A percentile compares a stretch with the other conserved stretches of the same genome.
phyloP scores from a whole-genome alignment of 495 filamentous ascomycete genomes.

The Alectoria sarmentosa region DNA sequence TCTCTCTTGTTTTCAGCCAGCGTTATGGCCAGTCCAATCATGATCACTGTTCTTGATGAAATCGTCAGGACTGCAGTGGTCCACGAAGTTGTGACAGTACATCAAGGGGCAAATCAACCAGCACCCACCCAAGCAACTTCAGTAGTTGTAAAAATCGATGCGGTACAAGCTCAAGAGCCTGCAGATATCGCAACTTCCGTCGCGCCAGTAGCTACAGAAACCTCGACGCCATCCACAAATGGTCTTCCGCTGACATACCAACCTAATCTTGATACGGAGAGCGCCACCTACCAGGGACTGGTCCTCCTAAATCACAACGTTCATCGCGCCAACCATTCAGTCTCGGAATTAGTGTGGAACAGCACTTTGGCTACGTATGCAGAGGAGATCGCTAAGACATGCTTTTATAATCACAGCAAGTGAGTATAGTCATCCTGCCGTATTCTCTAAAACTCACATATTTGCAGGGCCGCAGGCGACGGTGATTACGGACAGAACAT shows the following conservation, averaged over 20 bases:
- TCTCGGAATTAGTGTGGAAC: slow-evolving; percentile 55
- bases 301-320: slow-evolving; percentile 73
- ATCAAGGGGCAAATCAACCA: slow-evolving; percentile 16
- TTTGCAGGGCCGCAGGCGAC: slow-evolving; percentile 37
- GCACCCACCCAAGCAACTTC: slow-evolving; percentile 7
- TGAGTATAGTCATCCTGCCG: slow-evolving; percentile 40
- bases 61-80: slow-evolving; percentile 53
- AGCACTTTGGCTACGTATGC: slow-evolving; percentile 57
- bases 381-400: slow-evolving; percentile 42
- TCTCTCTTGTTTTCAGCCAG: slow-evolving; percentile 56
- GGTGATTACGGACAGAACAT: slow-evolving; percentile 85
- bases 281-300: slow-evolving; percentile 38
- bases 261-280: slow-evolving; percentile 19
- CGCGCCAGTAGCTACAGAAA: slow-evolving; percentile 14
- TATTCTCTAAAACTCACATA: slow-evolving; percentile 13
- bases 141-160: slow-evolving; percentile 2
- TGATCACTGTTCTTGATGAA: slow-evolving; percentile 43
- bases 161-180: not conserved
- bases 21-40: slow-evolving; percentile 50
- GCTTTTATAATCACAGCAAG: slow-evolving; percentile 70
- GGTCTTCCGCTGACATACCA: slow-evolving; percentile 21
- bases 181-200: slow-evolving; percentile 3
- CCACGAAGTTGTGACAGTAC: slow-evolving; percentile 43
- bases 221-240: slow-evolving; percentile 18
- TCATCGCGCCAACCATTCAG: slow-evolving; percentile 78